These are phyloP conservation scores for Pseudogymnoascus sp. DNA, from an alignment of 2,329 filamentous ascomycete species.

Conservation along the genomic window DNA sequence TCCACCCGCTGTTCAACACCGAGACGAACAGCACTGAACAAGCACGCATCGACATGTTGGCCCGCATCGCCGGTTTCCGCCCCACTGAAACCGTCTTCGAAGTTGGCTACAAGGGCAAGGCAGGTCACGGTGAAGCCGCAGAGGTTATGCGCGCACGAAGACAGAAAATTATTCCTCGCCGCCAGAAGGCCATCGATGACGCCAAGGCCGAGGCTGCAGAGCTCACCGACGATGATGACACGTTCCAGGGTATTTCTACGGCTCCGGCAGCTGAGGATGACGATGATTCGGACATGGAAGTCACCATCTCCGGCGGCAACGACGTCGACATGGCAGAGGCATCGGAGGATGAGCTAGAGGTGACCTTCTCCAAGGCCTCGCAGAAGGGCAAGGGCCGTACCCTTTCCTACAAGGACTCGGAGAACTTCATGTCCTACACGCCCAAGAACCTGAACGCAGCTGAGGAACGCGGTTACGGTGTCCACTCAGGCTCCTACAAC, in stretches of 20 bases:
- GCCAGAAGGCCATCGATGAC: conserved; percentile 32
- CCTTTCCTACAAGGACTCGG: conserved; percentile 69
- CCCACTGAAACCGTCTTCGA: conserved; percentile 97
- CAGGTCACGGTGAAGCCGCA: conserved; percentile 52
- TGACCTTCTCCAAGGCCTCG: conserved; percentile 57
- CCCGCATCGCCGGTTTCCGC: conserved; percentile 77
- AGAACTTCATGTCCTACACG: conserved; percentile 95
- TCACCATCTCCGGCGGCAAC: conserved; percentile 26
- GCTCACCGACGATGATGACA: conserved; percentile 26
- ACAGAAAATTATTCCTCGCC: conserved; percentile 56
- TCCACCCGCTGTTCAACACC: conserved; percentile 74
- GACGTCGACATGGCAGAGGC: conserved; percentile 52
- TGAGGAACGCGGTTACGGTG: conserved; percentile 88
- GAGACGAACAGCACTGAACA: conserved; percentile 57
- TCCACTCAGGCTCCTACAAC: conserved; percentile 65
- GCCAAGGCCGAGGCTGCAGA: conserved; percentile 30
- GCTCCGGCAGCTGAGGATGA: conserved; percentile 17
- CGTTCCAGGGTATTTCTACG: conserved; percentile 11
- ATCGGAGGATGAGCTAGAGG: conserved; percentile 54
- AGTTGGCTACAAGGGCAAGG: conserved; percentile 65
- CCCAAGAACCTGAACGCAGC: conserved; percentile 71
- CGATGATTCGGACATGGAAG: conserved; percentile 32
- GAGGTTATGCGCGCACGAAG: conserved; percentile 68
- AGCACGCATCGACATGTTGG: conserved; percentile 77
- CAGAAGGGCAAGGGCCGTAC: conserved; percentile 45